A percentile compares a stretch with the other conserved stretches of the same genome.
Evolutionary conservation across 108 stramenopile genomes (phyloP).

Genomic region (Schizochytrium sp.): DNA sequence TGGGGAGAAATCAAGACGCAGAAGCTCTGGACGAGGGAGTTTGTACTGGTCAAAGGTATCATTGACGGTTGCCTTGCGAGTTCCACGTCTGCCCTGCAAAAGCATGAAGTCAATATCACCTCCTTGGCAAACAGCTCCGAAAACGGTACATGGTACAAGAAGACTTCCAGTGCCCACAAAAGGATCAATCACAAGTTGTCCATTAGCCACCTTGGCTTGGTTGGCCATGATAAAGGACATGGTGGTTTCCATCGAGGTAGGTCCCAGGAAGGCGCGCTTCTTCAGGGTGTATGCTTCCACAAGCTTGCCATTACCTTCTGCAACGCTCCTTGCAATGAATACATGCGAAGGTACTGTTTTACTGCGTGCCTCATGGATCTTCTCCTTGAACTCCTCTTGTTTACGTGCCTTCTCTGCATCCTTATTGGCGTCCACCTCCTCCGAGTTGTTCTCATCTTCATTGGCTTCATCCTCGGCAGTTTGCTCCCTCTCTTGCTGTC

Average conservation of each 20-base stretch:
- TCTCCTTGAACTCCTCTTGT: not conserved
- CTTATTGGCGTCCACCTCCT: not conserved
- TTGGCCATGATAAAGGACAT: conserved; percentile 94
- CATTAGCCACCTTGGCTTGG: conserved; percentile 73
- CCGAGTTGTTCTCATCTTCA: not conserved
- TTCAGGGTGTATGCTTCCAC: conserved; percentile 81
- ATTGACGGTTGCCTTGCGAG: conserved; percentile 71
- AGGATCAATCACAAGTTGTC: conserved; percentile 86
- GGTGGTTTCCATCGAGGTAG: conserved; percentile 97
- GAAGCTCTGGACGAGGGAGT: conserved; percentile 88
- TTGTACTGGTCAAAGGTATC: conserved; percentile 88
- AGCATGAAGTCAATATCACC: conserved; percentile 95
- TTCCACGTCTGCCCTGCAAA: conserved; percentile 83
- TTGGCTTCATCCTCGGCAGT: not conserved
- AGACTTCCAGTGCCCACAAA: conserved; percentile 98
- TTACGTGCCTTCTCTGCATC: not conserved
- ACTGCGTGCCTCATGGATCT: not conserved
- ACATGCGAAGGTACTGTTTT: not conserved
- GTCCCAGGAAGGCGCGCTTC: conserved; percentile 91
- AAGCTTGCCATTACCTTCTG: not conserved
- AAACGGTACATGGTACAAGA: conserved; percentile 85
- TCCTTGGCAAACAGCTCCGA: conserved; percentile 89
- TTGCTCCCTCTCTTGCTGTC: not conserved
- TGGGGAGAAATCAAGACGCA: conserved; percentile 85
- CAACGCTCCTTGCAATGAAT: not conserved